Evolutionary conservation across 2,329 filamentous ascomycete genomes (phyloP).

Genomic region (Gnomoniopsis sp.): DNA sequence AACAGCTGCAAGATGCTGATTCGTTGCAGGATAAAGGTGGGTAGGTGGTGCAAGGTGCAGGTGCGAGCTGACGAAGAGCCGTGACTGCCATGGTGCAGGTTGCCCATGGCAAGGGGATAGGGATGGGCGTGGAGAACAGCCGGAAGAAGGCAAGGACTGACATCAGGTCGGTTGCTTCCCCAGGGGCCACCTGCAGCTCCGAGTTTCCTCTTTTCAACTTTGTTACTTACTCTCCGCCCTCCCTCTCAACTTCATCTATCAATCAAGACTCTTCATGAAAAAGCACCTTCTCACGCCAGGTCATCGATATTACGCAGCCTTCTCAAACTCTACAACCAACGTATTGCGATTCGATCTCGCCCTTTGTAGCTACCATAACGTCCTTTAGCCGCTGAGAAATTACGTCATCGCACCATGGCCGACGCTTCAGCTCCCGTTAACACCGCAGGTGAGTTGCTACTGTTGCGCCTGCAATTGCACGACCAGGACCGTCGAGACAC

Average conservation of each 20-base stretch:
- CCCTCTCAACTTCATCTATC: background rate
- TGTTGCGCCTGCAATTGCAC: background rate
- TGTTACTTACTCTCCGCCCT: background rate
- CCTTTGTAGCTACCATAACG: background rate
- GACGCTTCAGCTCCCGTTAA: constrained; percentile 15
- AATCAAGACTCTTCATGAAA: no score
- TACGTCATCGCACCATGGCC: constrained; percentile 20
- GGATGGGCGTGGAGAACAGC: no score
- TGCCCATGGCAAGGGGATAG: no score
- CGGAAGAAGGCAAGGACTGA: no score
- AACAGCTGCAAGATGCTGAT: no score
- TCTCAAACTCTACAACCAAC: background rate
- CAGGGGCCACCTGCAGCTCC: background rate
- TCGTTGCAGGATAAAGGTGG: no score
- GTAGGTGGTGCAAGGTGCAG: no score
- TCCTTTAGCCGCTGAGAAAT: constrained; percentile 2
- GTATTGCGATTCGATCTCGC: constrained; percentile 5
- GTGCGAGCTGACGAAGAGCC: no score
- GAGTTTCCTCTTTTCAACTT: constrained; percentile 3
- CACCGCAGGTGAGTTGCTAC: constrained; percentile 17
- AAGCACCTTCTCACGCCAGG: background rate
- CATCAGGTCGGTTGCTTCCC: no score
- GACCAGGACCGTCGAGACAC: background rate
- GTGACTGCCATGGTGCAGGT: no score
- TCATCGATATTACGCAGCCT: background rate